These are phyloP conservation scores for Colletotrichum caudatum DNA, from an alignment of 2,329 filamentous ascomycete species.

Conservation along the genomic window DNA sequence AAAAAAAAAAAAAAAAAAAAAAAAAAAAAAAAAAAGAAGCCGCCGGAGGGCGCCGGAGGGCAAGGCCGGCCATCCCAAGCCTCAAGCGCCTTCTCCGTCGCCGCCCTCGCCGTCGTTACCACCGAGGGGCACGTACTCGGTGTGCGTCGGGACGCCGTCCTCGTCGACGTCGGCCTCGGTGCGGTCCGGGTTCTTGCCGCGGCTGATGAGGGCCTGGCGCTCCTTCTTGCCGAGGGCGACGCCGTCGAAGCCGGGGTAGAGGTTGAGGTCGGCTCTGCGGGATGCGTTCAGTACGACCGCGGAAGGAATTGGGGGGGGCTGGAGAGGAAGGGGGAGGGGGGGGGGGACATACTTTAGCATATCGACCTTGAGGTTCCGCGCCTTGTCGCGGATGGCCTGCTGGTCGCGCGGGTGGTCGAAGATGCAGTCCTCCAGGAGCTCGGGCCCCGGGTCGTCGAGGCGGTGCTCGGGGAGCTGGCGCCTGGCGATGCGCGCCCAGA, in stretches of 20 bases:
- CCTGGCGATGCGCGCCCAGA: slow-evolving; percentile 53
- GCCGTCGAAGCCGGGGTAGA: slow-evolving; percentile 63
- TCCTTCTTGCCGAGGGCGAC: slow-evolving; percentile 66
- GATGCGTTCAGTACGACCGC: background rate
- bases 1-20: too few relatives aligned
- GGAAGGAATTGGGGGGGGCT: slow-evolving; percentile 42
- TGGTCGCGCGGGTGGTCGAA: slow-evolving; percentile 63
- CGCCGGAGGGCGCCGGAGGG: background rate
- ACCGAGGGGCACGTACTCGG: slow-evolving; percentile 38
- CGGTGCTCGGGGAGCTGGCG: slow-evolving; percentile 40
- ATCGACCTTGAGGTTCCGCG: slow-evolving; percentile 67
- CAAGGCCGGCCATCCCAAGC: background rate
- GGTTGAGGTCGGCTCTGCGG: slow-evolving; percentile 50
- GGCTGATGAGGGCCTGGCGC: slow-evolving; percentile 52
- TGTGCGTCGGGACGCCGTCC: slow-evolving; percentile 55
- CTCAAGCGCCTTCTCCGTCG: background rate
- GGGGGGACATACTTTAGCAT: slow-evolving; percentile 56
- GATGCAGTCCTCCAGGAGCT: slow-evolving; percentile 45
- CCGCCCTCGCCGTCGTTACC: background rate
- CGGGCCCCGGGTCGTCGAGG: slow-evolving; percentile 8
- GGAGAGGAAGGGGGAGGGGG: background rate
- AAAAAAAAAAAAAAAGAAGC: background rate
- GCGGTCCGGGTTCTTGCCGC: slow-evolving; percentile 63
- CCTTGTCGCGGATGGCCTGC: slow-evolving; percentile 69
- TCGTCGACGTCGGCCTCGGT: slow-evolving; percentile 60